A percentile compares a stretch with the other conserved stretches of the same genome.
These are phyloP conservation scores for Oldenlandia corymbosa DNA, from an alignment of 257 asterid genomes.

Conservation along the genomic window DNA sequence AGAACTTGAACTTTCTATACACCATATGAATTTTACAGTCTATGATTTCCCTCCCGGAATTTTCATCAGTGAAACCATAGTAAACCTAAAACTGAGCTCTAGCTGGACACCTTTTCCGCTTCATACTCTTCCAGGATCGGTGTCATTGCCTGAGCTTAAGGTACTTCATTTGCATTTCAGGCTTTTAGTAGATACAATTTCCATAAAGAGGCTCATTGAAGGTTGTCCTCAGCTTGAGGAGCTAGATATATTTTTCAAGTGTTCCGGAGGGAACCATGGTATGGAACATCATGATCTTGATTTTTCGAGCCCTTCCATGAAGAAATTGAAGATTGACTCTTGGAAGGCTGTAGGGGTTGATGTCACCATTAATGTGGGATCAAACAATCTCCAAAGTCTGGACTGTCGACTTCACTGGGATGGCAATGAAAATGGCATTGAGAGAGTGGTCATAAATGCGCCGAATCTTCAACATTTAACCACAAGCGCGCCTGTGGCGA, in stretches of 20 bases:
- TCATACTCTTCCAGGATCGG: not conserved
- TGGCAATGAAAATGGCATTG: not conserved
- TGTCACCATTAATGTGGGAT: not conserved
- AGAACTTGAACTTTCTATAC: not conserved
- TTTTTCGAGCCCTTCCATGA: not conserved
- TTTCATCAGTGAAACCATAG: not conserved
- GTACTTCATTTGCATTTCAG: not conserved
- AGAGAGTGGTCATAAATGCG: not conserved
- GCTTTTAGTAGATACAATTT: not conserved
- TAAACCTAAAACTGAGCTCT: not conserved
- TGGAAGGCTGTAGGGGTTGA: not conserved
- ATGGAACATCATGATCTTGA: not conserved
- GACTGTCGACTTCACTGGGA: not conserved
- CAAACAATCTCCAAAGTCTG: not conserved
- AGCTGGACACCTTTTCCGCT: not conserved
- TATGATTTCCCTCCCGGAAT: not conserved
- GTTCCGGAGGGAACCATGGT: too few relatives aligned
- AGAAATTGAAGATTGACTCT: not conserved
- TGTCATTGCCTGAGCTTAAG: not conserved
- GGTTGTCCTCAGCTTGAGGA: constrained; percentile 8
- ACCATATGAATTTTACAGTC: not conserved
- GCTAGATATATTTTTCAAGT: not conserved
- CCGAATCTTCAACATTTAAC: not conserved
- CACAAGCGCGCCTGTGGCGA: not conserved
- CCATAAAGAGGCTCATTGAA: constrained; percentile 5